A percentile compares a stretch with the other conserved stretches of the same genome.
These are phyloP conservation scores for Beauveria sp. DNA, from an alignment of 2,329 filamentous ascomycete species.

Conservation along the genomic window DNA sequence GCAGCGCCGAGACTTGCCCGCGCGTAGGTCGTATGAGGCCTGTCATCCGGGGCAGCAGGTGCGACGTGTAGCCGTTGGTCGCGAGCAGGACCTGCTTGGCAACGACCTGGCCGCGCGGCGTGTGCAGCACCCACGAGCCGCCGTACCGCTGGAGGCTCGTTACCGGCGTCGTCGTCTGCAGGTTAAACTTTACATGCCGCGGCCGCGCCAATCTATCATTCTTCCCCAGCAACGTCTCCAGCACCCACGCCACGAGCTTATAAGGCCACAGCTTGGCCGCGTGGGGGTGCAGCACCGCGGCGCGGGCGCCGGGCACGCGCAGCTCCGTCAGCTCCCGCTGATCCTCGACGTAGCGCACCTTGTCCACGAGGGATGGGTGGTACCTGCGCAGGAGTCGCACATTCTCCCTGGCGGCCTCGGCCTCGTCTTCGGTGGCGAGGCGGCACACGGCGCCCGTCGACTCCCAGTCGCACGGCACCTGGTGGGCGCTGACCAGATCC, in stretches of 20 bases:
- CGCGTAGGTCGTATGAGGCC: constrained; percentile 70
- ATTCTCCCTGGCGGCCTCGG: constrained; percentile 42
- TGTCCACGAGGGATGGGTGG: constrained; percentile 50
- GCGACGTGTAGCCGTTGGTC: constrained; percentile 78
- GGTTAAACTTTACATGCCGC: constrained; percentile 44
- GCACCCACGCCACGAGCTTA: constrained; percentile 67
- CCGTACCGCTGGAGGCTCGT: constrained; percentile 34
- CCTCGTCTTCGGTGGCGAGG: constrained; percentile 49
- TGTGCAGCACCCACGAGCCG: constrained; percentile 53
- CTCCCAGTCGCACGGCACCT: constrained; percentile 64
- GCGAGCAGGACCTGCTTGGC: constrained; percentile 64
- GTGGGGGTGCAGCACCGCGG: constrained; percentile 55
- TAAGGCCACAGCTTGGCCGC: constrained; percentile 76
- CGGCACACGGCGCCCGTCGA: constrained; percentile 55
- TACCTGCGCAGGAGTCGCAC: constrained; percentile 41
- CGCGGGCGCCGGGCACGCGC: constrained; percentile 48
- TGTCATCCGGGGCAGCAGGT: constrained; percentile 60
- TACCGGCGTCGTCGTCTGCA: constrained; percentile 68
- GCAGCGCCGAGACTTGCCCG: constrained; percentile 62
- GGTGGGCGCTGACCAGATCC: constrained; percentile 46
- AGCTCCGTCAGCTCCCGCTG: constrained; percentile 39
- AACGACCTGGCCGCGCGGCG: constrained; percentile 57
- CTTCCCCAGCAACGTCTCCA: constrained; percentile 48
- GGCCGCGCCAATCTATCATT: constrained; percentile 20
- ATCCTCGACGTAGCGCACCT: constrained; percentile 33